Evolutionary conservation across 345 rosid species (phyloP).

Genomic region (Rhizophora apiculata): DNA sequence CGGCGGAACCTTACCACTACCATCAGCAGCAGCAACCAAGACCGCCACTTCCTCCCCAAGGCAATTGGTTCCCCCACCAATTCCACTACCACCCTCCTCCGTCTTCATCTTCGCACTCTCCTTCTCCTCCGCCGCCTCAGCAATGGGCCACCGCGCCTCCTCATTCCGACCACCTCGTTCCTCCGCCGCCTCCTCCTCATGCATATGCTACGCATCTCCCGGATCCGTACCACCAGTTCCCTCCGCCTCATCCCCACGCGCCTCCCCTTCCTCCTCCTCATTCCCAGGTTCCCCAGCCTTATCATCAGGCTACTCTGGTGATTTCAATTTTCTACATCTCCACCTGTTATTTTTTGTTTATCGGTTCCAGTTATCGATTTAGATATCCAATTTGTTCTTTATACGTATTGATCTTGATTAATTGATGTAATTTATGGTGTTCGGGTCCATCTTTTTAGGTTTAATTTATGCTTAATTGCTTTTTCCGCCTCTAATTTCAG

Average conservation of each 20-base stretch:
- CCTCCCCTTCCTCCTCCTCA: constrained; percentile 28
- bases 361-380: not conserved
- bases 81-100: constrained; percentile 50
- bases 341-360: not conserved
- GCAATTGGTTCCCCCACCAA: constrained; percentile 51
- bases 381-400: too few species aligned
- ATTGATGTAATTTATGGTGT: not conserved
- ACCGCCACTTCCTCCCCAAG: constrained; percentile 40
- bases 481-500: constrained; percentile 29
- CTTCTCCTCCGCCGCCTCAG: constrained; percentile 54
- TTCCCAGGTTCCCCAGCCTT: constrained; percentile 30
- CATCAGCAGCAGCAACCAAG: constrained; percentile 15
- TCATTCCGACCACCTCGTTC: constrained; percentile 25
- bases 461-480: not conserved
- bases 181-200: constrained; percentile 36
- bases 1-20: constrained; percentile 3
- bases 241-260: constrained; percentile 31
- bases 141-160: constrained; percentile 42
- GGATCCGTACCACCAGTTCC: constrained; percentile 18
- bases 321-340: constrained; percentile 1
- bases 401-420: not conserved
- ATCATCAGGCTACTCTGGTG: constrained; percentile 44
- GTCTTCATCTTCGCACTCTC: constrained; percentile 38
- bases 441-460: not conserved
- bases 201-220: constrained; percentile 13